Base-by-base conservation (phyloP, 2,329 filamentous ascomycete species). In the Myriosclerotinia duriaeana region DNA sequence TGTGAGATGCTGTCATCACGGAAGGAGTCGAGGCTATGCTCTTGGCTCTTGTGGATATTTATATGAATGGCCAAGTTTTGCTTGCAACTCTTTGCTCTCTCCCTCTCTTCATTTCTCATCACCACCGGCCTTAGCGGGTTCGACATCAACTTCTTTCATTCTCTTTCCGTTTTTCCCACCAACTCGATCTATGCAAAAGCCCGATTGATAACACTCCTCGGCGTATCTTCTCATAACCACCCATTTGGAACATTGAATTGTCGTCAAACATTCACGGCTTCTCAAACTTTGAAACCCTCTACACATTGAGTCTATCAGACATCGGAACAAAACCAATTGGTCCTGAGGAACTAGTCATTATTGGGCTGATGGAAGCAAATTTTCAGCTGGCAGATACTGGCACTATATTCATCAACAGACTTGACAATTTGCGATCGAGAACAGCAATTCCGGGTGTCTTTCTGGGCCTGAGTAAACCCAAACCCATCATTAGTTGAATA, bases 291-390 rank as follows among this genome's bases (percentile, higher is more conserved):
- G n/a, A n/a, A n/a, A n/a, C n/a, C n/a, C n/a, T n/a, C n/a, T n/a
- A n/a, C 20, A 11, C 46, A 48, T n/a, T 48, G 46, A 22, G 46
- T 48, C n/a, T 48, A 9, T 48, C n/a, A n/a, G n/a, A 48, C 20
- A n/a, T 11, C 11, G 46, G 46, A n/a, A 11, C 46, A 11, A 48
- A 48, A 20, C 22, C n/a, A 2, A 54, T 54, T 54, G 53, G 53
- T 17, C 34, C 53, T 54, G 53, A 54, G 14, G 53, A 54, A 38
- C 12, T 54, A 17, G 53, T 26, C n/a, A 54, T 54, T 54, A 6
- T 54, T 38, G 53, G 53, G 15, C 11, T 54, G 53, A 54, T 54
- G 53, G 53, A 54, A 54, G 26, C 53, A 34, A 54, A 34, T 20
- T 54, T 54, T 54, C 12, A 54, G 5, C 20, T 54, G 4, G 53